Conservation (phyloP, 2,329 filamentous ascomycete species). For the Aspergillus sp. region DNA sequence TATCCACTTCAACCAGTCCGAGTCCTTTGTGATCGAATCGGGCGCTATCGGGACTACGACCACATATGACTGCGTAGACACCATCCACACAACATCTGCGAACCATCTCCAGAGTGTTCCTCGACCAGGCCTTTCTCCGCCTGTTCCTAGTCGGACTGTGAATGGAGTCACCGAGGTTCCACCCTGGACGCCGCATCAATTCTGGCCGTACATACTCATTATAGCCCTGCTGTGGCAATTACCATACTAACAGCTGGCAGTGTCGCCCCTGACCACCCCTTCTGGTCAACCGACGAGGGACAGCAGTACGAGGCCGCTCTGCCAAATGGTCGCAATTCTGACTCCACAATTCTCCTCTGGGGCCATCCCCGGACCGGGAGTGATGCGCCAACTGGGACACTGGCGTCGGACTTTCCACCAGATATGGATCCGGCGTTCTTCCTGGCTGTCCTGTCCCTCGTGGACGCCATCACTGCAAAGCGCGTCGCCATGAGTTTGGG, state of each 20-base stretch:
- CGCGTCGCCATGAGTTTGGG: constrained; percentile 1
- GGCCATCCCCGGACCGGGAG: neutral
- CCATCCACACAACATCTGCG: neutral
- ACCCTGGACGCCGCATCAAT: constrained; percentile 4
- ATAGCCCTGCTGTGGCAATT: too few species aligned
- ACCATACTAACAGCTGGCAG: neutral
- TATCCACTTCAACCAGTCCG: constrained; percentile 9
- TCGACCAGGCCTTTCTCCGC: neutral
- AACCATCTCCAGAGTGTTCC: neutral
- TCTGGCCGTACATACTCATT: constrained; percentile 5
- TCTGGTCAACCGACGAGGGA: constrained; percentile 7
- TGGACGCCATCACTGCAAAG: neutral
- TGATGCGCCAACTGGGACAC: neutral
- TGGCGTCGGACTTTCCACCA: constrained; percentile 4
- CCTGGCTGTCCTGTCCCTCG: constrained; percentile 1
- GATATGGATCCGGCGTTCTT: constrained; percentile 13
- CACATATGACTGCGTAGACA: constrained; percentile 7
- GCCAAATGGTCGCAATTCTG: constrained; percentile 1
- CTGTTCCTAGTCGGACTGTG: neutral
- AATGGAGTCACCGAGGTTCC: constrained; percentile 1
- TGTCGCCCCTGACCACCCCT: constrained; percentile 2
- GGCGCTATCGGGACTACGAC: constrained; percentile 2
- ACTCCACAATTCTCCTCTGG: constrained; percentile 4
- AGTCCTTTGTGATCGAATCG: constrained; percentile 6
- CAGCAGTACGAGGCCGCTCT: neutral